A percentile compares a stretch with the other conserved stretches of the same genome.
phyloP scores from a whole-genome alignment of 192 early-diverging fungal species.

The Backusella mclennaniae region DNA sequence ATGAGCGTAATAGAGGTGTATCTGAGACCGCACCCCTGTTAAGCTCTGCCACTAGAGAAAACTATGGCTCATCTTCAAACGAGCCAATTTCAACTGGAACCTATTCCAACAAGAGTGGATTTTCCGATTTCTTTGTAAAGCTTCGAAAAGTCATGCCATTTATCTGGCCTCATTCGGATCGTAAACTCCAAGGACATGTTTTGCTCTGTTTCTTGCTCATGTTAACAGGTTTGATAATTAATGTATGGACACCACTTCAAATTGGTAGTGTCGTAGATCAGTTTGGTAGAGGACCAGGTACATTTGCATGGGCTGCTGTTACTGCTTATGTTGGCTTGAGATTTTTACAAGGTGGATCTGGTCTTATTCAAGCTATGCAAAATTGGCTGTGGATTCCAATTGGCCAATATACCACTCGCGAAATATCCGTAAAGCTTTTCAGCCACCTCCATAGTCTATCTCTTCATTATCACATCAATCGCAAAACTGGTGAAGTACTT shows the following conservation, averaged over 20 bases:
- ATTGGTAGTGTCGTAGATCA: constrained; percentile 77
- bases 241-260: constrained; percentile 81
- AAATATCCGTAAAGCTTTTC: constrained; percentile 87
- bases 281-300: constrained; percentile 3
- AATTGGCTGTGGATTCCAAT: constrained; percentile 92
- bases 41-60: constrained; percentile 1
- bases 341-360: constrained; percentile 71
- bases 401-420: constrained; percentile 87
- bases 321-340: constrained; percentile 58
- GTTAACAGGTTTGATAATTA: constrained; percentile 67
- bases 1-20: neutral
- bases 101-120: neutral
- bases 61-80: constrained; percentile 3
- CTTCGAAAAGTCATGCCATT: constrained; percentile 73
- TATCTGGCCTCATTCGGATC: constrained; percentile 73
- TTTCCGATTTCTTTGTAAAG: constrained; percentile 47
- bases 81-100: constrained; percentile 22
- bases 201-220: constrained; percentile 68
- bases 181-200: constrained; percentile 64
- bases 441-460: constrained; percentile 85
- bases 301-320: constrained; percentile 49
- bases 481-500: constrained; percentile 93
- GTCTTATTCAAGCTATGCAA: constrained; percentile 74
- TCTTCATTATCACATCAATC: constrained; percentile 87
- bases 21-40: constrained; percentile 26